Conservation (phyloP, 2,329 filamentous ascomycete genomes). For the Onygenales sp. region DNA sequence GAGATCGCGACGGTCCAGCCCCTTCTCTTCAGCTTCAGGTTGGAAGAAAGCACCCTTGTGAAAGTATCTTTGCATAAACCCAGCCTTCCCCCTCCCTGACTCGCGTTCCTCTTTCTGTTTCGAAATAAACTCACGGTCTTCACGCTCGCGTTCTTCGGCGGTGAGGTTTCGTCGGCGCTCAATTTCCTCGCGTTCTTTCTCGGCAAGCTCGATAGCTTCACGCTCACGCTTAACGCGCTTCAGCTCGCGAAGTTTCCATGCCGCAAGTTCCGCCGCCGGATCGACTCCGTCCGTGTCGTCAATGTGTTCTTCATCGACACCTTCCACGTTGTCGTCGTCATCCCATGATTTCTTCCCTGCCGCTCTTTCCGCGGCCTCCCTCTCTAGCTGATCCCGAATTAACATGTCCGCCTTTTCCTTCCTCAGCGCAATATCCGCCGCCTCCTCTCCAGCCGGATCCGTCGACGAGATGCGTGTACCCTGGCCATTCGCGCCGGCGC, state of each 20-base stretch:
- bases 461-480: conserved; percentile 13
- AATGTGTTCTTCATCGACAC: conserved; percentile 61
- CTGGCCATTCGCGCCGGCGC: conserved; percentile 15
- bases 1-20: conserved; percentile 69
- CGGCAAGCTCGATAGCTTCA: conserved; percentile 70
- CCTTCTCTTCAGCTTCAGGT: conserved; percentile 65
- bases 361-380: conserved; percentile 64
- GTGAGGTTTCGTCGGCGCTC: conserved; percentile 82
- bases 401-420: conserved; percentile 65
- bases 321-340: conserved; percentile 55
- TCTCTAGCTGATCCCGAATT: conserved; percentile 80
- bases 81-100: conserved; percentile 67
- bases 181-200: conserved; percentile 78
- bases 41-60: conserved; percentile 96
- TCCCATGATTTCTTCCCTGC: conserved; percentile 83
- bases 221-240: conserved; percentile 80
- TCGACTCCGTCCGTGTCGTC: conserved; percentile 85
- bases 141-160: conserved; percentile 71
- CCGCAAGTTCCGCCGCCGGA: conserved; percentile 77
- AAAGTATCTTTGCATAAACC: conserved; percentile 90
- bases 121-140: conserved; percentile 70
- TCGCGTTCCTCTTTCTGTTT: conserved; percentile 69
- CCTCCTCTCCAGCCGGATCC: conserved; percentile 37
- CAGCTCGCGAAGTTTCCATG: conserved; percentile 89
- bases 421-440: conserved; percentile 29